Base-by-base conservation (phyloP, 2,329 filamentous ascomycete species). In the Fusarium acutatum region DNA sequence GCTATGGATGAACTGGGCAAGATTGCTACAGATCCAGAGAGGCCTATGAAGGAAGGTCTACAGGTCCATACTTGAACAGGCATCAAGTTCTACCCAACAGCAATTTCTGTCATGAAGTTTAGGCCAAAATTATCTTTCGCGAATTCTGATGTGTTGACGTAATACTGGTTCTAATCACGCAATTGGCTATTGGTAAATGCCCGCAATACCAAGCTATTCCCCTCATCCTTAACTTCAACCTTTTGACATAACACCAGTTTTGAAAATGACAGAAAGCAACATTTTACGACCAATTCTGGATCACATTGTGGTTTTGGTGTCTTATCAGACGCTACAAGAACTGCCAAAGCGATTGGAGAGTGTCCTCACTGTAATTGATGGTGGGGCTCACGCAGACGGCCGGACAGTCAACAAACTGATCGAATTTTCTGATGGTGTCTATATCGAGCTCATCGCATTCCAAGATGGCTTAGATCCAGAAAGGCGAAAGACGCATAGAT, bases 391-490 rank as follows among this genome's bases (percentile, higher is more conserved):
- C 2, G 71, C 71, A 4, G 71, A 73, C 2, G 71, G 71, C 22
- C 71, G 71, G 0, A 73, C 71, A 1, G 40, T 74, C 12, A 73
- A 73, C 6, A 73, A 73, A 8, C 63, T 73, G 2, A 44, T 73
- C 1, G 22, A 61, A 2, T 74, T 73, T 4, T 37, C 67, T 2
- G 71, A 73, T 11, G 71, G 71, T 0, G 71, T 69, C 5, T 73
- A 73, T 6, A 74, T 73, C 5, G 71, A 73, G 3, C 71, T 73
- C 15, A 73, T 74, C 15, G 71, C 71, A 0, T 73, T 73, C 10
- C 71, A 74, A 15, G 26, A 74, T 12, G 53, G 20, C 2, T 14
- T 73, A 0, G 71, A 73, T 24, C 62, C 54, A 9, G 71, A 69
- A 28, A 38, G 4, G 22, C 71, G 71, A n/a, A 74, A 52, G 35